Evolutionary conservation across 208 protist genomes (phyloP).

Genomic region (Zelonia costaricensis): DNA sequence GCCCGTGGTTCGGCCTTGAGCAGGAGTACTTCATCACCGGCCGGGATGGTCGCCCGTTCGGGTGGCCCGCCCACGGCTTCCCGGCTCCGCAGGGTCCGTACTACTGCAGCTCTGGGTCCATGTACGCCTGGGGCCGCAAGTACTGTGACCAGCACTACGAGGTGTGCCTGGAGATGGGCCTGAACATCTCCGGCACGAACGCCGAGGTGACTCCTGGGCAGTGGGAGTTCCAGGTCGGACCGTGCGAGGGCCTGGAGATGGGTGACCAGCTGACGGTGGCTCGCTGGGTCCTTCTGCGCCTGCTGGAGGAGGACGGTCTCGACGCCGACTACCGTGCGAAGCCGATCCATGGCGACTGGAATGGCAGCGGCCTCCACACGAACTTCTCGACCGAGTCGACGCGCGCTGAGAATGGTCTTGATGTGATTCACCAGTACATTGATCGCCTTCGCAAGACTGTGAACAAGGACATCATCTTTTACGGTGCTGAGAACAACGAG

Average conservation of each 20-base stretch:
- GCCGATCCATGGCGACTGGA: slow-evolving; percentile 97
- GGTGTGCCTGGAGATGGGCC: slow-evolving; percentile 79
- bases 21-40: slow-evolving; percentile 80
- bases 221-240: slow-evolving; percentile 98
- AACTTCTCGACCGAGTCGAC: slow-evolving; percentile 97
- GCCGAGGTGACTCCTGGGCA: slow-evolving; percentile 97
- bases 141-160: slow-evolving; percentile 85
- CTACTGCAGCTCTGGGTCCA: slow-evolving; percentile 93
- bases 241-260: slow-evolving; percentile 86
- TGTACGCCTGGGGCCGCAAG: slow-evolving; percentile 83
- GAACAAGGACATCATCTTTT: slow-evolving; percentile 84
- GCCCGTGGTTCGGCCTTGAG: slow-evolving; percentile 89
- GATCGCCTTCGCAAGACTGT: slow-evolving; percentile 72
- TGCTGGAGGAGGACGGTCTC: slow-evolving; percentile 70
- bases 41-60: slow-evolving; percentile 59
- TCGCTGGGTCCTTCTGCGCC: slow-evolving; percentile 91
- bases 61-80: slow-evolving; percentile 91
- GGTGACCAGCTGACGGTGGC: slow-evolving; percentile 95
- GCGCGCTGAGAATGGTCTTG: slow-evolving; percentile 69
- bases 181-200: slow-evolving; percentile 94
- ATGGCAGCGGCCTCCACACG: slow-evolving; percentile 97
- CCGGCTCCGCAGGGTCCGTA: slow-evolving; percentile 96
- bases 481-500: slow-evolving; percentile 85
- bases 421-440: slow-evolving; percentile 78
- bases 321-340: slow-evolving; percentile 91